Conservation (phyloP, 2,329 filamentous ascomycete genomes). For the Pyrenophora tritici-repentis region DNA sequence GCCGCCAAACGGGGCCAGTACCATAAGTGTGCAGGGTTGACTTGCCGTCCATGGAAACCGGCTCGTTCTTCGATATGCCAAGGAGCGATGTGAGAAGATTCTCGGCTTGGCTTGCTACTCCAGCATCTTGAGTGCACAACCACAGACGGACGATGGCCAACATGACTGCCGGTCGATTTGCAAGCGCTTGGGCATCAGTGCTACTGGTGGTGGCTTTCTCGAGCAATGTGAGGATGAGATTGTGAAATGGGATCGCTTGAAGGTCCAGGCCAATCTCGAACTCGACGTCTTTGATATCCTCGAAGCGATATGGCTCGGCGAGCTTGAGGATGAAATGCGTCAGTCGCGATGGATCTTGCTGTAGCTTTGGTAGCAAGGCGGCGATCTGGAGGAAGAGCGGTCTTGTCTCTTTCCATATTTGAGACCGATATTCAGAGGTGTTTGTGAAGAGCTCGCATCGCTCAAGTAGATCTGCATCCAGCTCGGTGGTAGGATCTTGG, state of each 20-base stretch:
- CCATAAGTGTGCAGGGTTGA: slow-evolving; percentile 36
- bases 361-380: slow-evolving; percentile 57
- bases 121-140: slow-evolving; percentile 61
- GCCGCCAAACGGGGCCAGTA: slow-evolving; percentile 61
- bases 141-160: slow-evolving; percentile 61
- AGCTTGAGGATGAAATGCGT: slow-evolving; percentile 59
- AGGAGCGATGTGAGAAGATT: slow-evolving; percentile 60
- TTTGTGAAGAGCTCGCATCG: slow-evolving; percentile 53
- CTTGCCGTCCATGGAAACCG: slow-evolving; percentile 47
- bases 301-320: slow-evolving; percentile 50
- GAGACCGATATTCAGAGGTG: slow-evolving; percentile 37
- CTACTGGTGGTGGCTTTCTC: slow-evolving; percentile 58
- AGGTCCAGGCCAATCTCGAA: slow-evolving; percentile 61
- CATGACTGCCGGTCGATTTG: slow-evolving; percentile 61
- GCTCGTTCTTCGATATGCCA: slow-evolving; percentile 50
- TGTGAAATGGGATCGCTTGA: slow-evolving; percentile 57
- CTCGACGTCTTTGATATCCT: slow-evolving; percentile 54
- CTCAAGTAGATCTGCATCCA: slow-evolving; percentile 57
- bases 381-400: slow-evolving; percentile 54
- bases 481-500: slow-evolving; percentile 50
- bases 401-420: slow-evolving; percentile 36
- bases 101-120: slow-evolving; percentile 59
- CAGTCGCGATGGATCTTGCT: slow-evolving; percentile 63
- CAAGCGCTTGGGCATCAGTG: slow-evolving; percentile 63
- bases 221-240: slow-evolving; percentile 60